Percentiles rank a stretch among this genome's conserved stretches.
phyloP scores from a whole-genome alignment of 805 yeast genomes.

The Maudiozyma pseudohumilis region DNA sequence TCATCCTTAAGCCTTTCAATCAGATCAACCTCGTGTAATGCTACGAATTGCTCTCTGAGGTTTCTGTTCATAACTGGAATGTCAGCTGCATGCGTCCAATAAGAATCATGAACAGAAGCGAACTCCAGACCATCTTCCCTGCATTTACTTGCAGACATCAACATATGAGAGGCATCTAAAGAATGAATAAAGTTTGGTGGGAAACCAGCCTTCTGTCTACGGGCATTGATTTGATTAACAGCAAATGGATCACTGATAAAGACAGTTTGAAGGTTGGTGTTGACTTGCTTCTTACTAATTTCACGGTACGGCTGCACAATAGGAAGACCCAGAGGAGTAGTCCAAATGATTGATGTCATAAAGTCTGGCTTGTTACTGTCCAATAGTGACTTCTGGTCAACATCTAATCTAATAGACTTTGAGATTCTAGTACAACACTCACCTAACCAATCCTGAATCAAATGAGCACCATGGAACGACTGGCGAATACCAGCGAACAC shows the following conservation, averaged over 20 bases:
- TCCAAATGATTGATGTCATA: slow-evolving; percentile 91
- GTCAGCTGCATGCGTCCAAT: slow-evolving; percentile 94
- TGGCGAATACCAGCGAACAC: slow-evolving; percentile 81
- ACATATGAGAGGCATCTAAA: slow-evolving; percentile 93
- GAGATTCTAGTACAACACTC: slow-evolving; percentile 74
- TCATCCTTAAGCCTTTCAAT: slow-evolving; percentile 64
- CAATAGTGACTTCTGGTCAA: slow-evolving; percentile 36
- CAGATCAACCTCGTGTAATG: slow-evolving; percentile 64
- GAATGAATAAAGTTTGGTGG: slow-evolving; percentile 96
- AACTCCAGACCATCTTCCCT: slow-evolving; percentile 55
- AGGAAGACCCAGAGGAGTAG: slow-evolving; percentile 90
- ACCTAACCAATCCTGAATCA: slow-evolving; percentile 93
- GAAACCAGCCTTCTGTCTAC: slow-evolving; percentile 86
- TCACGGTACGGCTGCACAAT: slow-evolving; percentile 95
- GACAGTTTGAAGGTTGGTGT: slow-evolving; percentile 84
- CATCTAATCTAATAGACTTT: slow-evolving; percentile 62
- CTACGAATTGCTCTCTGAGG: slow-evolving; percentile 71
- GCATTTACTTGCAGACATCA: slow-evolving; percentile 75
- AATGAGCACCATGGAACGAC: slow-evolving; percentile 84
- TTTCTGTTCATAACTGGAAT: slow-evolving; percentile 59
- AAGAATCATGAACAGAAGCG: slow-evolving; percentile 96
- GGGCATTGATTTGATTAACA: slow-evolving; percentile 68
- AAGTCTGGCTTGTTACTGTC: slow-evolving; percentile 47
- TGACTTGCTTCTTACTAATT: slow-evolving; percentile 49
- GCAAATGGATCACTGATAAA: slow-evolving; percentile 81